phyloP scores from a whole-genome alignment of 1,284 basidiomycete genomes.

The Naganishia sp. region DNA sequence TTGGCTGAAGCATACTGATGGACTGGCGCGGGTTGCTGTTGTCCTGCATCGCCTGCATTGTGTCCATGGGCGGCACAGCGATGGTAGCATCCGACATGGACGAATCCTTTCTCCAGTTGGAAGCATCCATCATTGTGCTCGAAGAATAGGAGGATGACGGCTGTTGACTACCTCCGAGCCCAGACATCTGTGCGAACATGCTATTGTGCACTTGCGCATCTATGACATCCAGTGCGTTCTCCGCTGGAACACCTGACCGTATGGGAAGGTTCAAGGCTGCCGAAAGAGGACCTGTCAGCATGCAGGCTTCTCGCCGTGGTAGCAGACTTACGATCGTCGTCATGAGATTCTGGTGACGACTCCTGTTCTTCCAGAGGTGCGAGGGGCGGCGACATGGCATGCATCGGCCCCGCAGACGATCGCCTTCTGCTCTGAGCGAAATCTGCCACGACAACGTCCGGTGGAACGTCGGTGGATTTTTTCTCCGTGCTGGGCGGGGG shows the following conservation, averaged over 20 bases:
- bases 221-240: slow-evolving; percentile 31
- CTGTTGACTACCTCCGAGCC: background rate
- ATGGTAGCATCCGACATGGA: slow-evolving; percentile 29
- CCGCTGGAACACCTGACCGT: slow-evolving; percentile 21
- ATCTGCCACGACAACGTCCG: slow-evolving; percentile 4
- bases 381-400: slow-evolving; percentile 4
- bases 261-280: slow-evolving; percentile 12
- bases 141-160: slow-evolving; percentile 5
- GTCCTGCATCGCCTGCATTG: slow-evolving; percentile 28
- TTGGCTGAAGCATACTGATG: background rate
- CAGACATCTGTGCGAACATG: slow-evolving; percentile 25
- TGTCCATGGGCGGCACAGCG: slow-evolving; percentile 35
- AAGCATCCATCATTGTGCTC: background rate
- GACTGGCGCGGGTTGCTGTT: background rate
- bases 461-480: background rate
- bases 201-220: slow-evolving; percentile 32
- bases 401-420: slow-evolving; percentile 10
- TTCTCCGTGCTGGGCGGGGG: slow-evolving; percentile 1
- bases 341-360: slow-evolving; percentile 1
- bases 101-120: slow-evolving; percentile 19
- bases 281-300: background rate
- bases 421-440: slow-evolving; percentile 10
- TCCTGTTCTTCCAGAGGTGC: slow-evolving; percentile 8
- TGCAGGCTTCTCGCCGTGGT: background rate
- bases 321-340: slow-evolving; percentile 10